A percentile compares a stretch with the other conserved stretches of the same genome.
These are phyloP conservation scores for Pyrus hybrid DNA, from an alignment of 331 rosid species.

Conservation along the genomic window DNA sequence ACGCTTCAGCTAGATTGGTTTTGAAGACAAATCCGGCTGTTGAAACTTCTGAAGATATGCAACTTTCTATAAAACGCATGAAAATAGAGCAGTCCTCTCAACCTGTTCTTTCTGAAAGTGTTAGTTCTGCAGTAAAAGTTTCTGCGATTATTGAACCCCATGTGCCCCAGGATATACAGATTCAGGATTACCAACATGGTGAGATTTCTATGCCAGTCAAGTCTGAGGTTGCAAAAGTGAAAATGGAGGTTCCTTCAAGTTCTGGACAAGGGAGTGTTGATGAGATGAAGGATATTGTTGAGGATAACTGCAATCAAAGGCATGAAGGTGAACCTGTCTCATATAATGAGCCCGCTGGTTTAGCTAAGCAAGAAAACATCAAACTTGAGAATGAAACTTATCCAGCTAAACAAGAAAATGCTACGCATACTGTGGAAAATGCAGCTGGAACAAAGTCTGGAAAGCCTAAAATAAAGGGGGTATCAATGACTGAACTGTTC, in stretches of 20 bases:
- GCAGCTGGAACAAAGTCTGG: no score
- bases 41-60: conserved; percentile 55
- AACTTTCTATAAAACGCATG: conserved; percentile 69
- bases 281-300: conserved; percentile 39
- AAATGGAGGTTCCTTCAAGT: conserved; percentile 39
- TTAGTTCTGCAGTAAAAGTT: conserved; percentile 35
- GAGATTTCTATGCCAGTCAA: conserved; percentile 45
- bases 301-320: conserved; percentile 30
- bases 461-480: no score
- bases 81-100: conserved; percentile 67
- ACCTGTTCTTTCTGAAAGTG: conserved; percentile 45
- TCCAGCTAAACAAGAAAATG: no score
- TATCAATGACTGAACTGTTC: no score
- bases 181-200: conserved; percentile 35
- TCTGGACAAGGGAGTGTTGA: conserved; percentile 29
- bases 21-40: conserved; percentile 32
- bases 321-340: conserved; percentile 33
- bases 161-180: conserved; percentile 39
- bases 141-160: conserved; percentile 38
- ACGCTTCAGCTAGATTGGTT: conserved; percentile 33
- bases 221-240: conserved; percentile 54
- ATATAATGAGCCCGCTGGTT: conserved; percentile 36
- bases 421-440: no score
- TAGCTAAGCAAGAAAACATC: conserved; percentile 42
- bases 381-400: conserved; percentile 63